A percentile compares a stretch with the other conserved stretches of the same genome.
Conservation (phyloP, 1,284 basidiomycete species). For the Apiotrichum gamsii region DNA sequence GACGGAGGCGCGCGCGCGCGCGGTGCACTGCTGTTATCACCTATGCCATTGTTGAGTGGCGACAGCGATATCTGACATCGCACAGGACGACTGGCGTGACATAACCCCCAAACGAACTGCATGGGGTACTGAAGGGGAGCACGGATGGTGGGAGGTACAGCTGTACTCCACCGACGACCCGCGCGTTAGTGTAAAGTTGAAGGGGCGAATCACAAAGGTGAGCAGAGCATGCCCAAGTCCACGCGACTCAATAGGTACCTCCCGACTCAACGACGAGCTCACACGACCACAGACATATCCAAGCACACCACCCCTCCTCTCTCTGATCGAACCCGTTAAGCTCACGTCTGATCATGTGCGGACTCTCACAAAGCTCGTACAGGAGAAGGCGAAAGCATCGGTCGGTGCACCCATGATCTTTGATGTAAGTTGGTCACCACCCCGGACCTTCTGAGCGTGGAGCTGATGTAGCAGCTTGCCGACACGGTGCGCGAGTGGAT, state of each 20-base stretch:
- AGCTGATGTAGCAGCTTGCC: constrained; percentile 29
- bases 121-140: constrained; percentile 41
- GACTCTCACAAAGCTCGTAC: constrained; percentile 32
- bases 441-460: no score
- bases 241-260: no score
- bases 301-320: constrained; percentile 27
- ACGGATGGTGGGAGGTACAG: constrained; percentile 42
- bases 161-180: constrained; percentile 32
- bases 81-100: constrained; percentile 44
- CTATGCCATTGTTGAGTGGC: no score
- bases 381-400: constrained; percentile 34
- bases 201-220: constrained; percentile 40
- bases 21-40: no score
- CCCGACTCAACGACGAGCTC: no score
- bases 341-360: constrained; percentile 36
- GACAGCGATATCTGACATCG: constrained; percentile 7
- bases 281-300: constrained; percentile 8
- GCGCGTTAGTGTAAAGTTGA: constrained; percentile 36
- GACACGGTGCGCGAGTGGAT: constrained; percentile 40
- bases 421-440: constrained; percentile 43
- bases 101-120: constrained; percentile 40
- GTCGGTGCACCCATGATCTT: constrained; percentile 43
- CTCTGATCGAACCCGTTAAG: constrained; percentile 32
- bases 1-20: no score
- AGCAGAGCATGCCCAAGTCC: no score